Conservation (phyloP, 2,329 filamentous ascomycete genomes). For the Fusarium sterilihyphosum region DNA sequence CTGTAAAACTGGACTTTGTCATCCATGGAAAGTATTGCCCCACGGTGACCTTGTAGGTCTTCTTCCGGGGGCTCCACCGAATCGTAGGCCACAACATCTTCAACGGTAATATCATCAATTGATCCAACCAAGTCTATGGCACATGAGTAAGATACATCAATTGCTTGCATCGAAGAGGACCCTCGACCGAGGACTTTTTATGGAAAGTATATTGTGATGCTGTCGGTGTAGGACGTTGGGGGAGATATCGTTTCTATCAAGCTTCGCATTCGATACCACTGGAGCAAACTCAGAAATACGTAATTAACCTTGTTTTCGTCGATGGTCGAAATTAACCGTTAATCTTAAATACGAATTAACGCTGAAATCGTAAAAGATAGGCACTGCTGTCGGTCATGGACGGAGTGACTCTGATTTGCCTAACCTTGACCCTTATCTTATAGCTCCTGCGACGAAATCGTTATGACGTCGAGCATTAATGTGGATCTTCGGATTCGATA, state of each 20-base stretch:
- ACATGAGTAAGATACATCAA: fast-evolving
- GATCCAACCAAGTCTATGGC: too few species aligned
- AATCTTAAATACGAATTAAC: too few species aligned
- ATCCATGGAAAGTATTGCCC: background rate
- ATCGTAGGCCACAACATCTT: background rate
- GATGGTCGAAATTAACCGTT: fast-evolving
- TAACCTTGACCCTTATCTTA: too few species aligned
- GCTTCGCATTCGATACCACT: fast-evolving
- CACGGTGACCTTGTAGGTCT: background rate
- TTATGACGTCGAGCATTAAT: fast-evolving
- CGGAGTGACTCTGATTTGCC: background rate
- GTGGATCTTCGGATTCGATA: fast-evolving
- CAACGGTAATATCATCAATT: too few species aligned
- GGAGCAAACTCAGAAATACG: too few species aligned
- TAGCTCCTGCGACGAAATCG: fast-evolving
- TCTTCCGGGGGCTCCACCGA: background rate
- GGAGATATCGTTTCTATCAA: fast-evolving
- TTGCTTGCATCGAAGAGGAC: fast-evolving
- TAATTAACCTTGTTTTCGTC: too few species aligned
- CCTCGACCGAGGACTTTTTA: fast-evolving
- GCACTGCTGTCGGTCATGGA: fast-evolving
- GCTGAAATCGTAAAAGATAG: fast-evolving
- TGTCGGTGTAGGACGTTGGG: fast-evolving
- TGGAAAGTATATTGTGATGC: fast-evolving
- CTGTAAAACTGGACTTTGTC: too few species aligned